Evolutionary conservation across 495 filamentous ascomycete genomes (phyloP).

Genomic region (Elaphomyces granulatus): DNA sequence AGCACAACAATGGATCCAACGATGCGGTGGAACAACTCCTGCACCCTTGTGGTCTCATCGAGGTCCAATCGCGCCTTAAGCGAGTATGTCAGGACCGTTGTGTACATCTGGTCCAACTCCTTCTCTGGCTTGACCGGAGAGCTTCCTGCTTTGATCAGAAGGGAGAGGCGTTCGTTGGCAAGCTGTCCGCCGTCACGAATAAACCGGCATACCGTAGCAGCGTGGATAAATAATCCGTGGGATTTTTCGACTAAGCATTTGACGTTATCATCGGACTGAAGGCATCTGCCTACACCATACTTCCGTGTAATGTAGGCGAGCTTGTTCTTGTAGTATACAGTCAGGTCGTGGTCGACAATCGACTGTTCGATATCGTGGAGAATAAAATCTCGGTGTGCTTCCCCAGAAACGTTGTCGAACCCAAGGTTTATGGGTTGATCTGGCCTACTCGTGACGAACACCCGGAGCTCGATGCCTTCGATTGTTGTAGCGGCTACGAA

Average conservation of each 20-base stretch:
- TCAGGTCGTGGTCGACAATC: slow-evolving; percentile 9
- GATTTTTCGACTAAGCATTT: slow-evolving; percentile 20
- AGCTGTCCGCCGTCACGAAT: slow-evolving; percentile 7
- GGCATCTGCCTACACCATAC: slow-evolving; percentile 6
- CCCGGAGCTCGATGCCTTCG: slow-evolving; percentile 6
- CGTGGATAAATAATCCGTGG: slow-evolving; percentile 24
- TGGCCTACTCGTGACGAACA: slow-evolving; percentile 16
- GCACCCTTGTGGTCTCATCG: no score
- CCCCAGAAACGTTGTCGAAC: slow-evolving; percentile 8
- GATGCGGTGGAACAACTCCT: slow-evolving; percentile 12
- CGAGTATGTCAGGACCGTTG: slow-evolving; percentile 7
- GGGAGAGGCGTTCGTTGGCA: slow-evolving; percentile 11
- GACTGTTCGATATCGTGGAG: slow-evolving; percentile 11
- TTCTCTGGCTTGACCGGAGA: no score
- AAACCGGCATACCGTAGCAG: slow-evolving; percentile 19
- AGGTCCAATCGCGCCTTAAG: no score
- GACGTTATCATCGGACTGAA: slow-evolving; percentile 20
- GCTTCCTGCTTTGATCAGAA: slow-evolving; percentile 8
- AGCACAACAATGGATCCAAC: slow-evolving; percentile 17
- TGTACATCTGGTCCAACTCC: slow-evolving; percentile 6
- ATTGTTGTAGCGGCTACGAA: slow-evolving; percentile 6
- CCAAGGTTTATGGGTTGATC: slow-evolving; percentile 14
- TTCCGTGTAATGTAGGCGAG: slow-evolving; percentile 2
- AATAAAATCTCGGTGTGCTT: slow-evolving; percentile 7
- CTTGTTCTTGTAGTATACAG: slow-evolving; percentile 2